A percentile compares a stretch with the other conserved stretches of the same genome.
These are phyloP conservation scores for Phytophthora cactorum DNA, from an alignment of 352 stramenopile genomes.

Conservation along the genomic window DNA sequence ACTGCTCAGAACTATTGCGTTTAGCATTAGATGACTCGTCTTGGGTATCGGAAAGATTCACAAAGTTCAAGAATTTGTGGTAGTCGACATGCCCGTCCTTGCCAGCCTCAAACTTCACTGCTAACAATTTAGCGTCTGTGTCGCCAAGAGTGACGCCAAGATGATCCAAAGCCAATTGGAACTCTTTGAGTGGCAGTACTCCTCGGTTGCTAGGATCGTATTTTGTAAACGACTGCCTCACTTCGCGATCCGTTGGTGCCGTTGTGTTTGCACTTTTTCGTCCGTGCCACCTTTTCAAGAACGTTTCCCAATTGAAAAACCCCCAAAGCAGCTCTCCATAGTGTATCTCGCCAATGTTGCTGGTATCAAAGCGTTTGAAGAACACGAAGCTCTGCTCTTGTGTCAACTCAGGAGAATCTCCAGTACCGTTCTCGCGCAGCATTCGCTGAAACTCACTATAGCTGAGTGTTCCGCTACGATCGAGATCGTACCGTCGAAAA, in stretches of 20 bases:
- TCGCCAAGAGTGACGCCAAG: slow-evolving; percentile 58
- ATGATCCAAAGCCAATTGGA: slow-evolving; percentile 58
- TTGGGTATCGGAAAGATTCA: slow-evolving; percentile 24
- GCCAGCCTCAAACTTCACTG: slow-evolving; percentile 57
- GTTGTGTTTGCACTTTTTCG: slow-evolving; percentile 36
- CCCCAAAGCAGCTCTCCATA: slow-evolving; percentile 69
- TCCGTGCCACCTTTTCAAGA: slow-evolving; percentile 62
- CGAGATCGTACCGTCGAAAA: slow-evolving; percentile 57
- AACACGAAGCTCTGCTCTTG: slow-evolving; percentile 49
- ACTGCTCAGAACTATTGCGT: not conserved
- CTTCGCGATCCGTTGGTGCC: slow-evolving; percentile 12
- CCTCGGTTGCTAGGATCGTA: slow-evolving; percentile 50
- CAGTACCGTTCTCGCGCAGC: slow-evolving; percentile 36
- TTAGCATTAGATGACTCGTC: not conserved
- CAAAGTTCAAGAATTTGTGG: slow-evolving; percentile 61
- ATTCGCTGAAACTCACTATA: slow-evolving; percentile 50
- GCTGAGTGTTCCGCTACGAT: slow-evolving; percentile 56
- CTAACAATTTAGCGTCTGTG: slow-evolving; percentile 52
- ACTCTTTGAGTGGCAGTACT: slow-evolving; percentile 47
- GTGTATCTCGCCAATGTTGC: slow-evolving; percentile 56
- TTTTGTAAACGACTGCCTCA: slow-evolving; percentile 50
- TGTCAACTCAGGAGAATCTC: slow-evolving; percentile 30
- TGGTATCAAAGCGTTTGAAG: slow-evolving; percentile 56
- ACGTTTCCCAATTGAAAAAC: slow-evolving; percentile 67
- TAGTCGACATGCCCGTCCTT: slow-evolving; percentile 72